phyloP scores from a whole-genome alignment of 352 stramenopile genomes.

The Albugo laibachii region DNA sequence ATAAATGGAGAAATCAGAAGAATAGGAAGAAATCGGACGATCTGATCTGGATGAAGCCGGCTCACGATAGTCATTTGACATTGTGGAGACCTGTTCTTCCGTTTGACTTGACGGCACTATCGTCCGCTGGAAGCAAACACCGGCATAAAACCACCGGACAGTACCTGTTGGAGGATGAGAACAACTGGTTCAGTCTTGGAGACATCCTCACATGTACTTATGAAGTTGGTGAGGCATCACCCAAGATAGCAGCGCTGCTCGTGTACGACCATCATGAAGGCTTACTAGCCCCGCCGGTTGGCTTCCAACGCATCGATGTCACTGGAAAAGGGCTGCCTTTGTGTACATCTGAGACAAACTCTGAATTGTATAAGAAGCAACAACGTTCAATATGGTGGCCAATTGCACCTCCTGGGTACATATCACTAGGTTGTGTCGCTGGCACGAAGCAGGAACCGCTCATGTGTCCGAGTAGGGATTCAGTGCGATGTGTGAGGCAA shows the following conservation, averaged over 20 bases:
- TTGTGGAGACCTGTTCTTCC: constrained; percentile 51
- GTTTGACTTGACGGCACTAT: constrained; percentile 13
- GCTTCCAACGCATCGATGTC: constrained; percentile 67
- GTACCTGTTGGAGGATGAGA: too few relatives aligned
- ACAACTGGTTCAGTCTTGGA: constrained; percentile 44
- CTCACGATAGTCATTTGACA: constrained; percentile 32
- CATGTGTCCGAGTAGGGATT: constrained; percentile 29
- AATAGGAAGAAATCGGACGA: constrained; percentile 1
- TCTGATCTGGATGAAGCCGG: constrained; percentile 17
- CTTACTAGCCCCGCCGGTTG: constrained; percentile 30
- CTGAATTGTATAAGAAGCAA: constrained; percentile 68
- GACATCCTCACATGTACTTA: constrained; percentile 46
- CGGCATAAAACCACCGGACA: neutral
- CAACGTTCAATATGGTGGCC: constrained; percentile 70
- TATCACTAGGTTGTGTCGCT: constrained; percentile 51
- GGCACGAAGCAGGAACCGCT: constrained; percentile 66
- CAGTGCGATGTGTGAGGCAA: constrained; percentile 45
- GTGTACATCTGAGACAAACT: constrained; percentile 46
- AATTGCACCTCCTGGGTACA: constrained; percentile 51
- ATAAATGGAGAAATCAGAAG: constrained; percentile 54
- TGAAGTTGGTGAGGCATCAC: constrained; percentile 11
- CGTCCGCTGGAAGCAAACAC: neutral
- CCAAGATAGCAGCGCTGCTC: constrained; percentile 31
- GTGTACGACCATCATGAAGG: constrained; percentile 30
- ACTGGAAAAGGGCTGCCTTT: constrained; percentile 53